Conservation (phyloP, 331 rosid species). For the Dryas integrifolia region DNA sequence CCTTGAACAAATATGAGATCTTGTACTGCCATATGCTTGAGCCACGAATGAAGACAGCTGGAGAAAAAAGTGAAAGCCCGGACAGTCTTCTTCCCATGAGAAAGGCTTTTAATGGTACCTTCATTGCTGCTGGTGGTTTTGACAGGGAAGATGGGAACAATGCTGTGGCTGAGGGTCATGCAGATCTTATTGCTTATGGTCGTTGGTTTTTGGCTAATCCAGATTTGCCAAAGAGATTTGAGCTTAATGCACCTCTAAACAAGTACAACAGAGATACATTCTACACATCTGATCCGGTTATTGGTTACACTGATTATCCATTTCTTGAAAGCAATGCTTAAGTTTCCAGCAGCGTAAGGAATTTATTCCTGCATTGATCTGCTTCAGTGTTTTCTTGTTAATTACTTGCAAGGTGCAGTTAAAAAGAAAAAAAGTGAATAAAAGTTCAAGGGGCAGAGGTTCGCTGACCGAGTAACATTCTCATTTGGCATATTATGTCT, state of each 20-base stretch:
- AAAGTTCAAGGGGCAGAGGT: too few species aligned
- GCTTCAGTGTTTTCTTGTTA: too few species aligned
- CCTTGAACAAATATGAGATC: slow-evolving; percentile 52
- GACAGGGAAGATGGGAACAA: slow-evolving; percentile 53
- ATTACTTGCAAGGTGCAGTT: too few species aligned
- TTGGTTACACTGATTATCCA: slow-evolving; percentile 74
- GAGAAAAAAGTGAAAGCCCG: slow-evolving; percentile 25
- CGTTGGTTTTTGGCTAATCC: slow-evolving; percentile 74
- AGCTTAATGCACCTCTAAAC: slow-evolving; percentile 57
- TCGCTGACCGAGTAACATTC: too few species aligned
- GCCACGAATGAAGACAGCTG: slow-evolving; percentile 51
- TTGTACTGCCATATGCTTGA: slow-evolving; percentile 69
- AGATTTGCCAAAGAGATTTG: slow-evolving; percentile 65
- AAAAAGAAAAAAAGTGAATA: too few species aligned
- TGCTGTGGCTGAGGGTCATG: slow-evolving; percentile 44
- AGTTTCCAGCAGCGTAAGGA: neutral
- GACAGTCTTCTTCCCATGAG: slow-evolving; percentile 58
- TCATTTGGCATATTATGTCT: too few species aligned
- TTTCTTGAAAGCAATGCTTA: slow-evolving; percentile 38
- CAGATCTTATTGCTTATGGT: slow-evolving; percentile 69
- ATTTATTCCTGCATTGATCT: too few species aligned
- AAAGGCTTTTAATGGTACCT: slow-evolving; percentile 74
- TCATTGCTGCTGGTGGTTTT: slow-evolving; percentile 65
- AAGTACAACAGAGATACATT: slow-evolving; percentile 55
- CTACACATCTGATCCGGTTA: slow-evolving; percentile 42